Percentiles rank a stretch among this genome's conserved stretches.
Evolutionary conservation across 106 monocot species (phyloP).

Genomic region (Platanthera guangdongensis): DNA sequence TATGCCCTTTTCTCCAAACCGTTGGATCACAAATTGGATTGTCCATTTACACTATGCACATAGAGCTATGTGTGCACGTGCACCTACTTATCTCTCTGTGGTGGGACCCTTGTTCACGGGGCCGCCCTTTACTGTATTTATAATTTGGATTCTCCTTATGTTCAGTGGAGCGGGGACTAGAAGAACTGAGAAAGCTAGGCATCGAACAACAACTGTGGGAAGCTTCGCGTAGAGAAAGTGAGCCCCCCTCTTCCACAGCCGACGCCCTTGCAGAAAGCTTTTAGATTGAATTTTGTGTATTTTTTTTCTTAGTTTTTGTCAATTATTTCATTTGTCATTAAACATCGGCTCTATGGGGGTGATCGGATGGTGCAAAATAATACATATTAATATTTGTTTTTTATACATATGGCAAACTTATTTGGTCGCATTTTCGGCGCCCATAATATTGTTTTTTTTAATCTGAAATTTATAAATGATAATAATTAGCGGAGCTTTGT

Average conservation of each 20-base stretch:
- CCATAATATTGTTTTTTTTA: background rate
- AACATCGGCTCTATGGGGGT: background rate
- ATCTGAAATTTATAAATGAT: background rate
- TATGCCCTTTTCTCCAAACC: background rate
- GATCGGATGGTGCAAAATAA: background rate
- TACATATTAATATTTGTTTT: background rate
- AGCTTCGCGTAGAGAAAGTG: conserved; percentile 23
- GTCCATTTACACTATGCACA: too few relatives aligned
- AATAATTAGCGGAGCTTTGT: background rate
- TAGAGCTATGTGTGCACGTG: too few relatives aligned
- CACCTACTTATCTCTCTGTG: too few relatives aligned
- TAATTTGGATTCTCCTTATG: background rate
- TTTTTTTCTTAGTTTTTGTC: background rate
- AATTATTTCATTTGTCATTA: conserved; percentile 4
- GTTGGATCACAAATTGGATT: background rate
- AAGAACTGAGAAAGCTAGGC: conserved; percentile 26
- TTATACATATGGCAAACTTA: background rate
- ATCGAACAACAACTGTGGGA: conserved; percentile 32
- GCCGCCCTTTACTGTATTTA: too few relatives aligned
- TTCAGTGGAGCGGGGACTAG: conserved; percentile 27
- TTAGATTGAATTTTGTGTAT: background rate
- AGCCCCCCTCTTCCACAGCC: background rate
- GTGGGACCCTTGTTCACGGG: too few relatives aligned
- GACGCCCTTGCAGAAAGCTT: background rate
- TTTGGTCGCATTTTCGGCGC: background rate